Percentiles rank a stretch among this genome's conserved stretches.
Conservation (phyloP, 2,329 filamentous ascomycete species). For the Gnomoniopsis sp. region DNA sequence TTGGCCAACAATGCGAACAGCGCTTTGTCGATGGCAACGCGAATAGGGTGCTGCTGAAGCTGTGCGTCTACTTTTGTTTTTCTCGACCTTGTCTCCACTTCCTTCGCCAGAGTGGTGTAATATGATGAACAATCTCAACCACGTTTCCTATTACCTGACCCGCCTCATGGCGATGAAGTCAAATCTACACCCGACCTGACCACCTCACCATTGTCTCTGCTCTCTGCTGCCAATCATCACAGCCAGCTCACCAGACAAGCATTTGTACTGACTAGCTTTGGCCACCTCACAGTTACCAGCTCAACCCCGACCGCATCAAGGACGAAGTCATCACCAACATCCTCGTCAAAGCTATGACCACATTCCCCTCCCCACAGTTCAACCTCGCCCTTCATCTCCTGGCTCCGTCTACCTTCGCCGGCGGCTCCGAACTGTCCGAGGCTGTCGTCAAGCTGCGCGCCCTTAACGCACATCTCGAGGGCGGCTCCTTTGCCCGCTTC, state of each 20-base stretch:
- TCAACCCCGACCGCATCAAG: slow-evolving; percentile 97
- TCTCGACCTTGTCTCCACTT: slow-evolving; percentile 11
- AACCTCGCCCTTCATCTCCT: slow-evolving; percentile 90
- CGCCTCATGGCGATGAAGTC: slow-evolving; percentile 62
- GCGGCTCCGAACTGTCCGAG: slow-evolving; percentile 73
- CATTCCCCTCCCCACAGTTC: slow-evolving; percentile 96
- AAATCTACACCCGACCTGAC: slow-evolving; percentile 74
- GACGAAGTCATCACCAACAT: slow-evolving; percentile 98
- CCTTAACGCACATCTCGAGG: slow-evolving; percentile 84
- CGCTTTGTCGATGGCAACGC: slow-evolving; percentile 95
- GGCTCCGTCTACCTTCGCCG: slow-evolving; percentile 72
- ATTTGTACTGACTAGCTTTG: neutral
- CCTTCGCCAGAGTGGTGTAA: slow-evolving; percentile 12
- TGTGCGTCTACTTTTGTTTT: slow-evolving; percentile 63
- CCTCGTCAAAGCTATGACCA: slow-evolving; percentile 94
- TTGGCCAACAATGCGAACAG: slow-evolving; percentile 90
- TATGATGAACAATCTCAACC: slow-evolving; percentile 70
- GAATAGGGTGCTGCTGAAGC: slow-evolving; percentile 91
- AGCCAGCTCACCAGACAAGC: neutral
- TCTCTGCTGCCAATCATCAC: neutral
- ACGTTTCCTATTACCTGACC: slow-evolving; percentile 99
- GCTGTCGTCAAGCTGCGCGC: slow-evolving; percentile 82
- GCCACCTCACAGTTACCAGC: slow-evolving; percentile 76
- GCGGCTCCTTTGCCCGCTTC: slow-evolving; percentile 86
- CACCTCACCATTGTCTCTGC: slow-evolving; percentile 13